Base-by-base conservation (phyloP, 2,329 filamentous ascomycete genomes). In the Talaromyces albobiverticillius region DNA sequence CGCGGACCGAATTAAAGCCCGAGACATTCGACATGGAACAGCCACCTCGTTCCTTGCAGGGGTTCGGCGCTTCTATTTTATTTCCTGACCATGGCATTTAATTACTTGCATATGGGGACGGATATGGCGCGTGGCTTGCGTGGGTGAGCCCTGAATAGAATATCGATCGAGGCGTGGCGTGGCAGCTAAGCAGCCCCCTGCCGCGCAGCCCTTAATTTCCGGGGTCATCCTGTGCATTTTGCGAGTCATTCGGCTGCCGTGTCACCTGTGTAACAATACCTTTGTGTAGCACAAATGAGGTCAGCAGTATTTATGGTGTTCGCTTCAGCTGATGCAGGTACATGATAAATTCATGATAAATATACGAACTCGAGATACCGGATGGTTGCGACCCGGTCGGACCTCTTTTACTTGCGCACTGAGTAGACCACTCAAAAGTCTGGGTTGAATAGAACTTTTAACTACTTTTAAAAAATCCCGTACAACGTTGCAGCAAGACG, bases 181-280 rank as follows among this genome's bases (percentile, higher is more conserved):
- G 13, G 13, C 8, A 3, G 3, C 31, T 14, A 34, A 4, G 31
- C 13, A 34, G 31, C 3, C 13, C 23, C 46, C 46, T 49, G 46
- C 25, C 31, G 16, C 14, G 31, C 32, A 48, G 25, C 20, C 22
- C n/a, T 41, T 41, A 41, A 50, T 50, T 31, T 50, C 47, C 34
- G 46, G 16, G 18, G n/a, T 16, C 23, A 6, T 26, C 22, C n/a
- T 22, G 23, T 13, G 36, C n/a, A 26, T n/a, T 26, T 22, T 9
- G 25, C 47, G 25, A 41, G 31, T 50, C 47, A 50, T 13, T 42
- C 23, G 47, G 41, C 47, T 11, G 16, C 29, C 14, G 46, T 40
- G 32, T 48, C 38, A 48, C 23, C 23, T 22, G 20, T 14, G 18
- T 9, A 48, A 14, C 34, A 29, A 32, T 20, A 36, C 29, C 13